A percentile compares a stretch with the other conserved stretches of the same genome.
Evolutionary conservation across 1,139 yeast genomes (phyloP).

Genomic region (Lipomyces yarrowii): DNA sequence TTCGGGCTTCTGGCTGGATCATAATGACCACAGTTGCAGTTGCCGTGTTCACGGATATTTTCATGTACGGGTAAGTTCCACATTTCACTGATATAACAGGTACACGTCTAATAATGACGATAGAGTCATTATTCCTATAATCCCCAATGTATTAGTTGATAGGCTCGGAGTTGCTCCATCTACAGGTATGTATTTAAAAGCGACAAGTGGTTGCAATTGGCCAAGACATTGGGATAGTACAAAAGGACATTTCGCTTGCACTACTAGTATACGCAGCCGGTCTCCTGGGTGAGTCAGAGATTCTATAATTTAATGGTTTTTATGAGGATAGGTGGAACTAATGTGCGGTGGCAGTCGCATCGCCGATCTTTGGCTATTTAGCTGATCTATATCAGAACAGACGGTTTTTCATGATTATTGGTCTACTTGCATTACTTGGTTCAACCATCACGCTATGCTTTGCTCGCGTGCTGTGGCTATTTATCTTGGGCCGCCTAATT

Average conservation of each 20-base stretch:
- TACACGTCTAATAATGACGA: not conserved
- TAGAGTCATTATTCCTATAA: constrained; percentile 41
- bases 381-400: constrained; percentile 39
- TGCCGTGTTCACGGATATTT: constrained; percentile 43
- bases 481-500: constrained; percentile 41
- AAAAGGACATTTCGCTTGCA: constrained; percentile 39
- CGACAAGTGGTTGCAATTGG: not conserved
- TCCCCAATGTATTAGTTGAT: constrained; percentile 41
- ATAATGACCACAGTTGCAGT: constrained; percentile 39
- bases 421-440: constrained; percentile 40
- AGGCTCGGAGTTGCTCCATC: constrained; percentile 38
- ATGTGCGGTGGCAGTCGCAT: not conserved
- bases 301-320: too few species aligned
- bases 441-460: constrained; percentile 41
- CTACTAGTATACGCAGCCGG: constrained; percentile 44
- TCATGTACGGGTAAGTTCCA: constrained; percentile 37
- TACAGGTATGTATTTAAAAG: not conserved
- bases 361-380: constrained; percentile 39
- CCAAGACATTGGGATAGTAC: constrained; percentile 32
- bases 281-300: constrained; percentile 36
- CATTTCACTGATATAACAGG: not conserved
- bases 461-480: constrained; percentile 38
- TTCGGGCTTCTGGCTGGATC: constrained; percentile 36
- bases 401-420: constrained; percentile 40
- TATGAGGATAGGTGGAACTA: not conserved